Conservation (phyloP, 306 rosid genomes). For the Crotalaria pallida region DNA sequence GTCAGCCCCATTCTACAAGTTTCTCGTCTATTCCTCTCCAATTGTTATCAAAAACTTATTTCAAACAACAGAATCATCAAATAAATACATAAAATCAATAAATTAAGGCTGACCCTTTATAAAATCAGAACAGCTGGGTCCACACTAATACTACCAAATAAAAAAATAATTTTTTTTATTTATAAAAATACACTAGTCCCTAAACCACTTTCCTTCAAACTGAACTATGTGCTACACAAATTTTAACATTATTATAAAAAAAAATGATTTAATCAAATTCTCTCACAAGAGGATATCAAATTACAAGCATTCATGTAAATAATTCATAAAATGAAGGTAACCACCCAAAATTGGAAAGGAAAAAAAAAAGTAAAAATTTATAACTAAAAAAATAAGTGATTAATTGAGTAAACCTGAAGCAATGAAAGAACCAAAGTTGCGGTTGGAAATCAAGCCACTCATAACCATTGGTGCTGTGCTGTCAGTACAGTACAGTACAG, state of each 20-base stretch:
- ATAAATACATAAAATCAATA: background rate
- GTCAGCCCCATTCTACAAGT: background rate
- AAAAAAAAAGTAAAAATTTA: background rate
- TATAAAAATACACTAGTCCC: too few species aligned
- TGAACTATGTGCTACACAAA: background rate
- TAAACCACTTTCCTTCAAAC: too few species aligned
- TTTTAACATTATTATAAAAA: background rate
- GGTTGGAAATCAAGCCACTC: conserved; percentile 61
- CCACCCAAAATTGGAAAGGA: background rate
- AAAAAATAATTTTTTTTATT: too few species aligned
- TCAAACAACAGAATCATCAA: background rate
- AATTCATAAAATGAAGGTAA: conserved; percentile 15
- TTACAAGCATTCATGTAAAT: background rate
- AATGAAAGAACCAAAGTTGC: conserved; percentile 54
- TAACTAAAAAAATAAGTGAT: background rate
- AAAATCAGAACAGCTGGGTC: background rate
- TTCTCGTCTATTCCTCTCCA: background rate
- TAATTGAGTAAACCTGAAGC: conserved; percentile 36
- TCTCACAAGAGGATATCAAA: background rate
- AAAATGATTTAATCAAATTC: background rate
- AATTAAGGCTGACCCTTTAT: too few species aligned
- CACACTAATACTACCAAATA: background rate
- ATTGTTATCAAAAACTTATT: background rate
- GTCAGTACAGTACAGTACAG: too few species aligned
- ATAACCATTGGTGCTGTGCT: conserved; percentile 48